Conservation (phyloP, 345 rosid genomes). For the Psidium guajava region DNA sequence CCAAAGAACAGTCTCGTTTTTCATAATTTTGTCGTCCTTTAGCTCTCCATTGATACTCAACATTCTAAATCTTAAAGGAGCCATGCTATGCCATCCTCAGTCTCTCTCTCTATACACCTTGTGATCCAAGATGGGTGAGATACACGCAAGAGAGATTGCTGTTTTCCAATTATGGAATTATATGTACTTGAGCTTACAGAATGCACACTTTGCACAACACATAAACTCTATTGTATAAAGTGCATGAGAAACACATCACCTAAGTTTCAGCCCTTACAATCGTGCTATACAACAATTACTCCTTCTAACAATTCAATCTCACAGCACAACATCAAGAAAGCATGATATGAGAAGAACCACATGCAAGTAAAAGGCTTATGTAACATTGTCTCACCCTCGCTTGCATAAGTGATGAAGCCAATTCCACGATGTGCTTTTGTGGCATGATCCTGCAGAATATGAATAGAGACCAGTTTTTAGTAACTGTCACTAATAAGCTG, state of each 20-base stretch:
- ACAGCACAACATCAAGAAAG: neutral
- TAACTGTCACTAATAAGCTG: neutral
- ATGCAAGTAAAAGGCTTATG: neutral
- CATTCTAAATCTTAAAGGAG: neutral
- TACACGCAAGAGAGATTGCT: neutral
- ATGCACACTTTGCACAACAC: neutral
- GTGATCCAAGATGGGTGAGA: neutral
- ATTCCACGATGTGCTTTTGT: constrained; percentile 92
- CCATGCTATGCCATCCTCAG: neutral
- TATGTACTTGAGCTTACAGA: neutral
- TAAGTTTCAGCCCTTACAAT: neutral
- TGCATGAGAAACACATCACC: neutral
- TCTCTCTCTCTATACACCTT: neutral
- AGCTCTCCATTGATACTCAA: neutral
- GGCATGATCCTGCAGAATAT: constrained; percentile 49
- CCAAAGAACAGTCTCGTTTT: neutral
- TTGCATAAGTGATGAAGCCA: constrained; percentile 86
- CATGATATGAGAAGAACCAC: neutral
- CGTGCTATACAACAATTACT: neutral
- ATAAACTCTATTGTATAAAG: neutral
- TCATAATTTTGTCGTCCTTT: neutral
- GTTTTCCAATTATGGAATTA: neutral
- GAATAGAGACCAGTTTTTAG: neutral
- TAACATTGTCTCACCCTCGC: constrained; percentile 44
- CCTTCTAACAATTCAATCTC: neutral